A percentile compares a stretch with the other conserved stretches of the same genome.
These are phyloP conservation scores for Penicillium capsulatum DNA, from an alignment of 2,329 filamentous ascomycete species.

Conservation along the genomic window DNA sequence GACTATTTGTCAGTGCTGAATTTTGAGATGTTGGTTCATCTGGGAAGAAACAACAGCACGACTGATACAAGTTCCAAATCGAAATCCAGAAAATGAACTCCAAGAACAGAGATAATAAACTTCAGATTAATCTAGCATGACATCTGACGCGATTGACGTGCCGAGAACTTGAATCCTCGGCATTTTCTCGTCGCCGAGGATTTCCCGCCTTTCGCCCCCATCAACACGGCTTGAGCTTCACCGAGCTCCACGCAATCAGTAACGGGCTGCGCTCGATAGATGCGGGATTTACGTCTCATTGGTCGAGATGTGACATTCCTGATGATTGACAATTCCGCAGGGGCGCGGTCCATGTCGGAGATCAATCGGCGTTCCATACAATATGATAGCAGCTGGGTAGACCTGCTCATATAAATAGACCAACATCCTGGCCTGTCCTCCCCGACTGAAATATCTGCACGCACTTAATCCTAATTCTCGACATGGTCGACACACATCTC, in stretches of 20 bases:
- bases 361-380: constrained; percentile 16
- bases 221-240: no score
- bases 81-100: background rate
- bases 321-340: no score
- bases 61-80: background rate
- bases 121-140: no score
- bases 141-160: no score
- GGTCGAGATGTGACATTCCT: no score
- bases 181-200: constrained; percentile 13
- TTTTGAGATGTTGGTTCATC: no score
- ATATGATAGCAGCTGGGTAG: background rate
- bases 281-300: no score
- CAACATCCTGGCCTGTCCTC: background rate
- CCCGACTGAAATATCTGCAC: background rate
- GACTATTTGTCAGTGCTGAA: no score
- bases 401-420: constrained; percentile 16
- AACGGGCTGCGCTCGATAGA: no score
- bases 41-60: background rate
- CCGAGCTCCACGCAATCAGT: no score
- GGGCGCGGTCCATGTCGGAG: constrained; percentile 14
- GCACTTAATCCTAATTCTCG: no score
- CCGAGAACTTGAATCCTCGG: constrained; percentile 7
- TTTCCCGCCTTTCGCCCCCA: constrained; percentile 7
- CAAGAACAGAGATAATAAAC: no score
- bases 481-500: background rate